Base-by-base conservation (phyloP, 306 rosid species). In the Lupinus albus region DNA sequence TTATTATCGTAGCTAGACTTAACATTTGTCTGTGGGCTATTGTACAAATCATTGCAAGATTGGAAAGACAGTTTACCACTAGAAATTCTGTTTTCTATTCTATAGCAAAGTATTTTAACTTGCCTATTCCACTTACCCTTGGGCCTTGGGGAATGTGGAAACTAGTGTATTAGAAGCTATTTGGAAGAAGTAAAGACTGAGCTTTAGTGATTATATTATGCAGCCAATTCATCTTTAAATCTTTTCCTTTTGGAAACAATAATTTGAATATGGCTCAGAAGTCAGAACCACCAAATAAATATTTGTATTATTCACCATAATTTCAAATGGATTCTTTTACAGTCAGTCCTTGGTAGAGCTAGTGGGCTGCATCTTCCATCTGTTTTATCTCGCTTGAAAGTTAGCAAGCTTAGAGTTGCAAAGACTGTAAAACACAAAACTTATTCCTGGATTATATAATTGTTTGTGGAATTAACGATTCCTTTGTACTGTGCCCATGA, bases 11-110 rank as follows among this genome's bases (percentile, higher is more conserved):
- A 12, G 64, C 51, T 65, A 20, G 30, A 41, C 8, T 60, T 17
- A 20, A 52, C 1, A 25, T 25, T 25, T 25, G 17, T 50, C 51
- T 54, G 46, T n/a, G 65, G 65, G 42, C 51, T 69, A 36, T 28
- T 67, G 36, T 50, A 30, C 30, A 52, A 68, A 52, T 69, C 46
- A 53, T 32, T 45, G 66, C 35, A 15, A 76, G 61, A 32, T 77
- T 20, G 30, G 21, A 45, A 49, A 59, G 55, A 7, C 52, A 32
- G 70, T 38, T 63, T 41, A 6, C 59, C 62, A 14, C 45, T 51
- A 44, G 56, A 42, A 25, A 13, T 8, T 32, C 10, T 25, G 44
- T 61, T 59, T 32, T 51, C 62, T 36, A 62, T 45, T 69, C 21
- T 6, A 47, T 50, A 44, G 21, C 46, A 12, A 56, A 12, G 10